phyloP scores from a whole-genome alignment of 345 rosid genomes.

The sweet orange (Citrus sinensis) region DVS_A1.0 CM039168.1:4925501-4926000 shows the following conservation, averaged over 20 bases:
- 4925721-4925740: slow-evolving; percentile 79
- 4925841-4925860: slow-evolving; percentile 59
- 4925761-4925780: slow-evolving; percentile 84
- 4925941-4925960: slow-evolving; percentile 59
- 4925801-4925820: slow-evolving; percentile 69
- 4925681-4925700: background rate
- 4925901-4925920: slow-evolving; percentile 83
- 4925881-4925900: slow-evolving; percentile 90
- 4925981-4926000: slow-evolving; percentile 52
- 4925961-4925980: slow-evolving; percentile 56
- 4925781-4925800: slow-evolving; percentile 65
- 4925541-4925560: background rate
- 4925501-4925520: background rate
- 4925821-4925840: slow-evolving; percentile 75
- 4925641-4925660: background rate
- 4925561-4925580: background rate
- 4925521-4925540: background rate
- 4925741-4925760: slow-evolving; percentile 64
- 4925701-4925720: slow-evolving; percentile 72
- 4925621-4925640: background rate
- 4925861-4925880: slow-evolving; percentile 77
- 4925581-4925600: background rate
- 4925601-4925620: background rate
- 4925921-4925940: slow-evolving; percentile 81
- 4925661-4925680: background rate